A percentile compares a stretch with the other conserved stretches of the same genome.
Evolutionary conservation across 2,329 filamentous ascomycete genomes (phyloP).

Genomic region (Chrysoporthe cubensis): DNA sequence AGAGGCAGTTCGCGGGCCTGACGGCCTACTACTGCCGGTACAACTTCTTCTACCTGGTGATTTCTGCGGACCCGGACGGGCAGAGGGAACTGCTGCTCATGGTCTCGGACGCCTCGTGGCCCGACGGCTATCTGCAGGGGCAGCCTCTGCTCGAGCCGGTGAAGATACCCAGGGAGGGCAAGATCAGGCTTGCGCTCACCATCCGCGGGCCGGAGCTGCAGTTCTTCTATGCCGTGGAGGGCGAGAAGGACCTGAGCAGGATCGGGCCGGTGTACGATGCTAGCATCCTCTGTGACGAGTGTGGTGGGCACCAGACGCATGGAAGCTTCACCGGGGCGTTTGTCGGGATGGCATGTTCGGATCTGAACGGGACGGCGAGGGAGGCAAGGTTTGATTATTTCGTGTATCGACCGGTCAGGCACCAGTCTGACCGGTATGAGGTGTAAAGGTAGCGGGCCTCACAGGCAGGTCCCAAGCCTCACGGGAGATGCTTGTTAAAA

Average conservation of each 20-base stretch:
- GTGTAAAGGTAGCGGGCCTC: no score
- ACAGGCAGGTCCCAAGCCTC: not conserved
- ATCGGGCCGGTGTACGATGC: conserved; percentile 63
- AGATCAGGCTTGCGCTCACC: conserved; percentile 53
- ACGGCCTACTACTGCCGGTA: conserved; percentile 66
- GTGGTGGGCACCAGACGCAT: conserved; percentile 62
- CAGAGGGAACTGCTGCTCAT: conserved; percentile 61
- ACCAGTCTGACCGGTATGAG: conserved; percentile 55
- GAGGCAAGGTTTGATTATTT: conserved; percentile 57
- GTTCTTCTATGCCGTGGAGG: conserved; percentile 59
- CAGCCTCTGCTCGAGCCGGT: conserved; percentile 49
- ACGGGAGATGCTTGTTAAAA: conserved; percentile 45
- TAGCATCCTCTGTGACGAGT: conserved; percentile 64
- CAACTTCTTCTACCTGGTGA: conserved; percentile 67
- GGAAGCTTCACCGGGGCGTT: conserved; percentile 68
- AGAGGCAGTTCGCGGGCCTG: conserved; percentile 64
- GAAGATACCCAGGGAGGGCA: conserved; percentile 56
- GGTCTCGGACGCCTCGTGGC: conserved; percentile 60
- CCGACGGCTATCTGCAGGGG: conserved; percentile 49
- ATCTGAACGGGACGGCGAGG: conserved; percentile 55
- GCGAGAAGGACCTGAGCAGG: conserved; percentile 44
- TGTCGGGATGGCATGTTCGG: conserved; percentile 59
- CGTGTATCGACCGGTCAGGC: conserved; percentile 51
- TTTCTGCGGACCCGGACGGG: conserved; percentile 60
- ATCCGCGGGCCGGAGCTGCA: conserved; percentile 58